These are phyloP conservation scores for Firmiana major DNA, from an alignment of 345 rosid genomes.

Conservation along the genomic window DNA sequence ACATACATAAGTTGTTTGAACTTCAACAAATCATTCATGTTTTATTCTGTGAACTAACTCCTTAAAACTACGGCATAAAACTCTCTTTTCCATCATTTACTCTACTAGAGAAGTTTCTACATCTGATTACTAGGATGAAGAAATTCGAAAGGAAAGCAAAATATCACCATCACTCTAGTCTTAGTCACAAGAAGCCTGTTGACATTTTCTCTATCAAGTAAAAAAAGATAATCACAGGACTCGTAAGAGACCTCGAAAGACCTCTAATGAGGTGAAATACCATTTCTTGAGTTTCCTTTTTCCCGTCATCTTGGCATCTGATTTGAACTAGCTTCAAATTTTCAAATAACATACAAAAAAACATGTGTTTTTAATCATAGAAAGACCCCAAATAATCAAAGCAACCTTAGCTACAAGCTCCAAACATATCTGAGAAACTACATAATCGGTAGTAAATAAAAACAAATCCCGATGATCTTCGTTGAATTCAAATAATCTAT, in stretches of 20 bases:
- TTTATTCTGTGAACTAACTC: background rate
- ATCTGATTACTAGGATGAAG: background rate
- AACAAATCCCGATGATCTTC: background rate
- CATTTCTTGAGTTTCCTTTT: background rate
- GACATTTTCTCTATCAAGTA: background rate
- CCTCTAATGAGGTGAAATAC: slow-evolving; percentile 7
- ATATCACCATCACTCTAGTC: background rate
- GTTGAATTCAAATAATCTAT: background rate
- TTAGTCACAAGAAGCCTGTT: background rate
- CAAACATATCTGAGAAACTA: background rate
- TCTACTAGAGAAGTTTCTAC: background rate
- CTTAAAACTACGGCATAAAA: background rate
- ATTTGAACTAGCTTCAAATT: background rate
- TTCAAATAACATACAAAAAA: background rate
- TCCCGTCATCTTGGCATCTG: background rate
- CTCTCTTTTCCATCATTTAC: background rate
- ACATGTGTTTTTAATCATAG: background rate
- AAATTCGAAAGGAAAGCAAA: background rate
- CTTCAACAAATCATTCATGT: background rate
- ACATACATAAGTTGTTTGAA: no score
- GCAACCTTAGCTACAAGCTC: background rate
- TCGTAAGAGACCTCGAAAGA: no score
- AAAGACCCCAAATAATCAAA: background rate
- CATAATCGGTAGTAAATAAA: background rate
- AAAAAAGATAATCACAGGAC: background rate